Evolutionary conservation across 768 basidiomycete species (phyloP).

Genomic region (Imleria badia): DNA sequence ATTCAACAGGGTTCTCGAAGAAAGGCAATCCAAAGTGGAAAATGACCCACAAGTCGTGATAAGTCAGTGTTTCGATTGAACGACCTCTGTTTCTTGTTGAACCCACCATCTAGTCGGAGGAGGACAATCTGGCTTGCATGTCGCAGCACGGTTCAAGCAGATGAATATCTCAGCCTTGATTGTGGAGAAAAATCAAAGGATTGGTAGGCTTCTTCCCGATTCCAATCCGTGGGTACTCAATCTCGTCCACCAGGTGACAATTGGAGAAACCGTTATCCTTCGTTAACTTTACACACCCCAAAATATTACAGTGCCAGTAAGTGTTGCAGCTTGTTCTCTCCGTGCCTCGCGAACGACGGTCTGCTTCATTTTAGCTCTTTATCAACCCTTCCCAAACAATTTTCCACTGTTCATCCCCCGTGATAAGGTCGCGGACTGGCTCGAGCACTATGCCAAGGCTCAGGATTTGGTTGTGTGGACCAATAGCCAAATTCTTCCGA

Average conservation of each 20-base stretch:
- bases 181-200: constrained; percentile 4
- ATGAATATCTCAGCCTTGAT: not conserved
- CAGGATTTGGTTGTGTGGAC: constrained; percentile 8
- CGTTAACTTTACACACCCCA: not conserved
- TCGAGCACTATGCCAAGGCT: constrained; percentile 1
- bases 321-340: not conserved
- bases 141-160: constrained; percentile 2
- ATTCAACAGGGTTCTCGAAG: not conserved
- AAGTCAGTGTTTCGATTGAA: not conserved
- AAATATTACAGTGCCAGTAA: not conserved
- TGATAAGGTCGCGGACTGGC: constrained; percentile 5
- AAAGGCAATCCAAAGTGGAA: constrained; percentile 1
- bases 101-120: not conserved
- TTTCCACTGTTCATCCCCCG: constrained; percentile 4
- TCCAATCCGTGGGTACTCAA: not conserved
- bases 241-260: not conserved
- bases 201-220: not conserved
- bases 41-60: constrained; percentile 7
- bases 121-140: not conserved
- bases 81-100: not conserved
- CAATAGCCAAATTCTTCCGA: constrained; percentile 4
- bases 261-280: constrained; percentile 9
- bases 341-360: not conserved
- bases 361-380: not conserved
- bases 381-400: constrained; percentile 4